These are phyloP conservation scores for Thraustotheca clavata DNA, from an alignment of 352 stramenopile genomes.

Conservation along the genomic window DNA sequence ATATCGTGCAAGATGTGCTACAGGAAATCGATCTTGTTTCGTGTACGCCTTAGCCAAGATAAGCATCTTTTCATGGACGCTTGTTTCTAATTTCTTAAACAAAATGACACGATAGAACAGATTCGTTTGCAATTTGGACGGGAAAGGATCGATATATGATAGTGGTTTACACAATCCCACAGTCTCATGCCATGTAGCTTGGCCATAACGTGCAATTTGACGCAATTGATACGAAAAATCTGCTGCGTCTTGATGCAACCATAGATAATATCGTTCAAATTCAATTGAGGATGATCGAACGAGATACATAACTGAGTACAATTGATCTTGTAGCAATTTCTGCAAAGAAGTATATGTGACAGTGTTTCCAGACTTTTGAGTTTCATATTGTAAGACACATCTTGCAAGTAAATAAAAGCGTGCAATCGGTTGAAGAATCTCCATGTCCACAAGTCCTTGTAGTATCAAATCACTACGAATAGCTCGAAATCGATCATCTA, in stretches of 20 bases:
- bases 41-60: slow-evolving; percentile 18
- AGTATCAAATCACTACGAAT: slow-evolving; percentile 18
- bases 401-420: slow-evolving; percentile 20
- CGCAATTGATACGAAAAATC: slow-evolving; percentile 1
- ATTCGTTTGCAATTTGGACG: background rate
- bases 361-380: background rate
- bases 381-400: slow-evolving; percentile 9
- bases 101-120: slow-evolving; percentile 5
- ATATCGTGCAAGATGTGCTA: slow-evolving; percentile 2
- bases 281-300: slow-evolving; percentile 8
- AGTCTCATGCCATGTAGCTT: background rate
- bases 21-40: slow-evolving; percentile 18
- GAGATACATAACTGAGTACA: slow-evolving; percentile 4
- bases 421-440: slow-evolving; percentile 11
- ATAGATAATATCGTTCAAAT: slow-evolving; percentile 7
- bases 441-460: background rate
- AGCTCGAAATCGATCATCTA: slow-evolving; percentile 18
- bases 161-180: background rate
- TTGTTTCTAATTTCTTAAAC: background rate
- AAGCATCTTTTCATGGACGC: background rate
- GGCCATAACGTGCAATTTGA: background rate
- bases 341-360: background rate
- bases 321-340: slow-evolving; percentile 13
- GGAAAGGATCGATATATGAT: background rate
- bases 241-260: background rate